Evolutionary conservation across 2,329 filamentous ascomycete species (phyloP).

Genomic region (Pyrenophora teres): DNA sequence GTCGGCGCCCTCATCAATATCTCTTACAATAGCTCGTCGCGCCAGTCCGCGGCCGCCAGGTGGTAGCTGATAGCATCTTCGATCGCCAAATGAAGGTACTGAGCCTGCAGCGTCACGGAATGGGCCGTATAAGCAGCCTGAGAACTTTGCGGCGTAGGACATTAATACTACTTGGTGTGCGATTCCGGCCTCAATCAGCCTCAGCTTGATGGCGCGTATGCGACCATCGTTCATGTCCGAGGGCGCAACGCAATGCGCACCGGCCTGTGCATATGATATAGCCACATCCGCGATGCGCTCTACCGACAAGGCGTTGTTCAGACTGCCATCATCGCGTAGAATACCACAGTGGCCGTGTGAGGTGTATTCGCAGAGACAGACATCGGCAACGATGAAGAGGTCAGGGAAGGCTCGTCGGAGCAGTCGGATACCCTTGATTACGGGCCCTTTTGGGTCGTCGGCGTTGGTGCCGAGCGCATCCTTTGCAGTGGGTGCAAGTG

Average conservation of each 20-base stretch:
- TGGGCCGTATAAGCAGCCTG: slow-evolving; percentile 92
- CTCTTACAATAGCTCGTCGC: slow-evolving; percentile 83
- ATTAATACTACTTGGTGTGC: slow-evolving; percentile 90
- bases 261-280: slow-evolving; percentile 93
- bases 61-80: slow-evolving; percentile 95
- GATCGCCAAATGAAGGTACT: slow-evolving; percentile 87
- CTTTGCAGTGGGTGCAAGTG: slow-evolving; percentile 78
- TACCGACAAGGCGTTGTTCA: slow-evolving; percentile 92
- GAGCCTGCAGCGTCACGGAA: slow-evolving; percentile 97
- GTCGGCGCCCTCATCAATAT: slow-evolving; percentile 92
- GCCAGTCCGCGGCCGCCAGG: slow-evolving; percentile 90
- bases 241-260: slow-evolving; percentile 94
- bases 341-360: slow-evolving; percentile 98
- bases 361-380: slow-evolving; percentile 98
- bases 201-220: slow-evolving; percentile 96
- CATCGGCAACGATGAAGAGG: slow-evolving; percentile 88
- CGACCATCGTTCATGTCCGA: slow-evolving; percentile 99
- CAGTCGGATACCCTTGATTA: slow-evolving; percentile 83
- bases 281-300: slow-evolving; percentile 97
- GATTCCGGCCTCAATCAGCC: slow-evolving; percentile 92
- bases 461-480: slow-evolving; percentile 90
- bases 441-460: slow-evolving; percentile 90
- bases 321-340: slow-evolving; percentile 83
- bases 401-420: slow-evolving; percentile 84
- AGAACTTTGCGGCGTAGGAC: slow-evolving; percentile 98